These are phyloP conservation scores for Pterocarpus santalinus DNA, from an alignment of 306 rosid genomes.

Conservation along the genomic window DNA sequence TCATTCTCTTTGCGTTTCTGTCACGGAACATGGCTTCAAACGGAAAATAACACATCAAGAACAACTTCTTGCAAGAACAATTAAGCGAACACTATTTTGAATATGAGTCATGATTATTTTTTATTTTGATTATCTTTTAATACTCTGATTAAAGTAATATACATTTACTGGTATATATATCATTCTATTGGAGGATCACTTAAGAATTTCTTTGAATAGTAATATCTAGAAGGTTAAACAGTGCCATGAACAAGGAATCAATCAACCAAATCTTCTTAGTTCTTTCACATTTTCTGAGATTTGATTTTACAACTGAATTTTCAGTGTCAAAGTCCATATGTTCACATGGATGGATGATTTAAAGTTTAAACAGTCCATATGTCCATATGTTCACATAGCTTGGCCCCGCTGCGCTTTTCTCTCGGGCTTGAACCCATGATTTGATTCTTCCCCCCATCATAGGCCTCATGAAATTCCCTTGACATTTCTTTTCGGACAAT, in stretches of 20 bases:
- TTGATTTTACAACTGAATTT: conserved; percentile 5
- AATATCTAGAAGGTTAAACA: neutral
- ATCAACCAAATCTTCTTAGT: neutral
- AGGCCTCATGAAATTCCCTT: conserved; percentile 7
- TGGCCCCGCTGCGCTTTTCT: neutral
- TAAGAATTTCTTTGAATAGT: neutral
- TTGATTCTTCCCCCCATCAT: neutral
- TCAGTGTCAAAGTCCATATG: neutral
- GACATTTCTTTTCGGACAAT: too few species aligned
- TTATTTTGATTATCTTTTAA: too few species aligned
- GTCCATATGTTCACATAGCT: too few species aligned
- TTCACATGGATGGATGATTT: neutral
- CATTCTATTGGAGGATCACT: neutral
- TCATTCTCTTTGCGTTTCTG: conserved; percentile 7
- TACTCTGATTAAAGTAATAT: neutral
- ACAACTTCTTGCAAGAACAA: neutral
- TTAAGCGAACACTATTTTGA: neutral
- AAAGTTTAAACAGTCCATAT: too few species aligned
- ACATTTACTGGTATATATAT: too few species aligned
- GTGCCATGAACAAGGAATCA: neutral
- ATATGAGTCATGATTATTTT: neutral
- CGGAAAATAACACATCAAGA: neutral
- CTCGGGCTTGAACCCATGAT: neutral
- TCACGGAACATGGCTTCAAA: neutral
- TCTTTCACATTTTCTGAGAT: neutral